Conservation (phyloP, 495 filamentous ascomycete genomes). For the Hypoxylon cercidicola region DNA sequence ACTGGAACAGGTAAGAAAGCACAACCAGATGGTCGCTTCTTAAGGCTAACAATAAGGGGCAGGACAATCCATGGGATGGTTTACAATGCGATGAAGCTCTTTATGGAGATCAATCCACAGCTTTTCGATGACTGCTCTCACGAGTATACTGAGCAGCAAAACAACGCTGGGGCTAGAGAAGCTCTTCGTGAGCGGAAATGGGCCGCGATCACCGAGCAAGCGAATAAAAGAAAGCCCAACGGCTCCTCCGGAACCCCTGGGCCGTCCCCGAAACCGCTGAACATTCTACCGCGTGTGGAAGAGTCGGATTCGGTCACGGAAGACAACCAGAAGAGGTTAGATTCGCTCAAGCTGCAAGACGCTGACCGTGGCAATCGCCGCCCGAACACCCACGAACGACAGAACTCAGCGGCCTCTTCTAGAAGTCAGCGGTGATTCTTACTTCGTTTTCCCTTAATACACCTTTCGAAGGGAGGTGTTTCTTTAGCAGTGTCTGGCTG, state of each 20-base stretch:
- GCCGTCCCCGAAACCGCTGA: constrained; percentile 52
- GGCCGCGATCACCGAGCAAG: constrained; percentile 84
- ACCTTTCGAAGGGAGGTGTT: constrained; percentile 14
- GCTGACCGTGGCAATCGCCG: constrained; percentile 58
- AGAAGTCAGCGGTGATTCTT: constrained; percentile 57
- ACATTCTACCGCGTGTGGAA: constrained; percentile 61
- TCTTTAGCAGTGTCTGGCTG: constrained; percentile 23
- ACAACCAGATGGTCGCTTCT: constrained; percentile 4
- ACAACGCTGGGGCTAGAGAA: constrained; percentile 81
- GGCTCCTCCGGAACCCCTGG: constrained; percentile 37
- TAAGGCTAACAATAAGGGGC: constrained; percentile 21
- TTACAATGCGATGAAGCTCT: constrained; percentile 99
- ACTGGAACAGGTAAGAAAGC: constrained; percentile 90
- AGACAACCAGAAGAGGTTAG: constrained; percentile 84
- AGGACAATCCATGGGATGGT: constrained; percentile 99
- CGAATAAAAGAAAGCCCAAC: constrained; percentile 65
- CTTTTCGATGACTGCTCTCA: constrained; percentile 99
- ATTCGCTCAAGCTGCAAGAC: constrained; percentile 86
- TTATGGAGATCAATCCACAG: constrained; percentile 99
- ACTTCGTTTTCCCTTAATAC: constrained; percentile 5
- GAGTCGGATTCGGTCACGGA: constrained; percentile 80
- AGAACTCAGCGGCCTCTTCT: constrained; percentile 61
- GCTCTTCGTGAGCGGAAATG: constrained; percentile 81
- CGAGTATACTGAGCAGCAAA: constrained; percentile 97
- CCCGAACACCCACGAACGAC: constrained; percentile 58